Evolutionary conservation across 179 eudicot species (phyloP).

Genomic region (Patellifolia procumbens): DNA sequence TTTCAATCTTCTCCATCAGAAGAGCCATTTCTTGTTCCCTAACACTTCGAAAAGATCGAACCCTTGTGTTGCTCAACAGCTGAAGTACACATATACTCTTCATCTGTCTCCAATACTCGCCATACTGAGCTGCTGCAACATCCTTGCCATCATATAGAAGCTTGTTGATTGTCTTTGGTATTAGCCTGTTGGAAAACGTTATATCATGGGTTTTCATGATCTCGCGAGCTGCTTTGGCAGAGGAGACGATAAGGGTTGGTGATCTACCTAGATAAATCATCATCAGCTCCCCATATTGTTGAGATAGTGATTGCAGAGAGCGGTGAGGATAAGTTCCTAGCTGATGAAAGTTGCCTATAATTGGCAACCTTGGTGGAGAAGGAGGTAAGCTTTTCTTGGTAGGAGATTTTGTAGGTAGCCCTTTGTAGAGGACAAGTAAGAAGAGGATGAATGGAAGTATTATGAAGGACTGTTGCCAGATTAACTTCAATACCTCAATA

Average conservation of each 20-base stretch:
- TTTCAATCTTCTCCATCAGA: not conserved
- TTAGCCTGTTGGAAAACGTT: slow-evolving; percentile 28
- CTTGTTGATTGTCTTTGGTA: slow-evolving; percentile 4
- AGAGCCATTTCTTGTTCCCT: not conserved
- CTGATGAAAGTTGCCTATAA: slow-evolving; percentile 62
- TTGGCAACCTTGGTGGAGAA: slow-evolving; percentile 51
- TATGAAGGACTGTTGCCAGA: slow-evolving; percentile 5
- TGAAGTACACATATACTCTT: slow-evolving; percentile 38
- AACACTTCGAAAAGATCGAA: not conserved
- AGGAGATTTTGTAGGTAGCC: slow-evolving; percentile 16
- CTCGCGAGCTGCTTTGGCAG: slow-evolving; percentile 40
- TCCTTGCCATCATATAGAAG: slow-evolving; percentile 35
- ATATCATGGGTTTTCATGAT: slow-evolving; percentile 42
- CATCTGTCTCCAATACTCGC: slow-evolving; percentile 46
- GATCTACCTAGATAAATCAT: slow-evolving; percentile 38
- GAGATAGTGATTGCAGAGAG: slow-evolving; percentile 37
- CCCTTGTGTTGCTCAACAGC: not conserved
- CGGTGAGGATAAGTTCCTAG: slow-evolving; percentile 49
- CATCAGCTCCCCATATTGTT: slow-evolving; percentile 48
- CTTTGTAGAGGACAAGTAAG: slow-evolving; percentile 34
- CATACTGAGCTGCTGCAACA: slow-evolving; percentile 33
- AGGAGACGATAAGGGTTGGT: slow-evolving; percentile 47
- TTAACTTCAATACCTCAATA: slow-evolving; percentile 19
- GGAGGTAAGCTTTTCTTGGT: slow-evolving; percentile 43
- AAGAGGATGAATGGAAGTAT: slow-evolving; percentile 21